Evolutionary conservation across 148 eudicot species (phyloP), one percentile per base, ranked within the genome.

Genomic region (Dysphania ambrosioides): DNA sequence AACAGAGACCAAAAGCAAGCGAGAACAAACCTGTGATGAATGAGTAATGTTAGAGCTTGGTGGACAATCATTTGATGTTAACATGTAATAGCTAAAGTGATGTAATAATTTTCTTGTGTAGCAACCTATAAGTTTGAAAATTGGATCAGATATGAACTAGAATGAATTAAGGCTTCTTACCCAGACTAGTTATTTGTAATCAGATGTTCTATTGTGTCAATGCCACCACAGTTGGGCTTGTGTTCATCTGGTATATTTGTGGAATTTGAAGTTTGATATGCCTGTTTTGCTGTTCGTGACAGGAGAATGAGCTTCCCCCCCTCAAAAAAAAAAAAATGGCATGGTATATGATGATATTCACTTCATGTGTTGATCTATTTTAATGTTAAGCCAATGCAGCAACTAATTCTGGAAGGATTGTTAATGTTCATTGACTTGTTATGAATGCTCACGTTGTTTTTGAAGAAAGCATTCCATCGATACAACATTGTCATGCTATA

Each of bases 11-110:
- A 8, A 95, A 95, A 74, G 97, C 96, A 53, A 95, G 59, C 30
- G 98, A 95, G 85, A 95, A 95, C 70, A 95, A 95, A 79, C 98
- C 98, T 62, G 93, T 92, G 55, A 95, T 95, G 98, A 90, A 73
- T 1, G 97, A 95, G 79, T 95, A 80, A 73, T 36, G 15, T 16
- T 19, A n/a, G 26, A 35, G 69, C 57, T 68, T 75, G 38, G 53
- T 47, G 24, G 68, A 68, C 41, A 31, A 23, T 47, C 3, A 24
- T 23, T 35, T 26, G 75, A 36, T 31, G 66, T 63, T 67, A 31
- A 26, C 31, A 73, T 79, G 81, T 79, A 72, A 61, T 61, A 66
- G 70, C 49, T n/a, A 40, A 8, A 10, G 27, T 62, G 23, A 8
- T 8, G 3, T 38, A 6, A 66, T 12, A 19, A 19, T 27, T 40